Base-by-base conservation (phyloP, 768 basidiomycete genomes). In the Hortiboletus campestris region DNA sequence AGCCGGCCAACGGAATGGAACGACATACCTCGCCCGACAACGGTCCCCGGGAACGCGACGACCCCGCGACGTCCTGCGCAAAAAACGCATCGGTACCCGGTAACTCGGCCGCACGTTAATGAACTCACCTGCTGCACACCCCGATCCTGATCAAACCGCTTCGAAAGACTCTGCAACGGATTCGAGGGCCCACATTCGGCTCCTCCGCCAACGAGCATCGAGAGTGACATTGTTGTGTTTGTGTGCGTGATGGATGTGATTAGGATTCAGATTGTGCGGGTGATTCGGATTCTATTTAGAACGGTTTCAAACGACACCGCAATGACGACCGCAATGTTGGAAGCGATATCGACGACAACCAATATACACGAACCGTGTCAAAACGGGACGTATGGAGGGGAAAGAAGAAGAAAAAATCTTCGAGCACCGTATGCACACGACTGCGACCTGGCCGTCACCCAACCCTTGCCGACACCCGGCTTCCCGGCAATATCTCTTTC, bases 151-250 rank as follows among this genome's bases (percentile, higher is more conserved):
- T 91, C 89, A 58, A 93, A 86, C 43, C 81, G 78, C 66, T 94
- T 94, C 0, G 88, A 80, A 6, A 96, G 81, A 16, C 80, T 82
- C 65, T 91, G 89, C 17, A 96, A 72, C 12, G 91, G 84, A 68
- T 94, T 96, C 1, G 82, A 81, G 7, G 94, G 92, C 1, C 94
- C 94, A 61, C 93, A 96, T 42, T 93, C 91, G 2, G 89, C 85
- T 1, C 68, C 67, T 28, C 68, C 68, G 44, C 80, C 83, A 20
- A 86, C 80, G 19, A 95, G 85, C 79, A 90, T 81, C 46, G 91
- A 86, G 29, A 94, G 77, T 7, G 91, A 85, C 91, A 94, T 92
- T 9, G 46, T 92, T 9, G 46, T 57, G 29, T 13, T 13, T 39
- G 38, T 41, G 19, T 11, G 35, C 44, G 38, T 14, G 39, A 42